Conservation (phyloP, 768 basidiomycete genomes). For the Boletus rubescentipes region DNA sequence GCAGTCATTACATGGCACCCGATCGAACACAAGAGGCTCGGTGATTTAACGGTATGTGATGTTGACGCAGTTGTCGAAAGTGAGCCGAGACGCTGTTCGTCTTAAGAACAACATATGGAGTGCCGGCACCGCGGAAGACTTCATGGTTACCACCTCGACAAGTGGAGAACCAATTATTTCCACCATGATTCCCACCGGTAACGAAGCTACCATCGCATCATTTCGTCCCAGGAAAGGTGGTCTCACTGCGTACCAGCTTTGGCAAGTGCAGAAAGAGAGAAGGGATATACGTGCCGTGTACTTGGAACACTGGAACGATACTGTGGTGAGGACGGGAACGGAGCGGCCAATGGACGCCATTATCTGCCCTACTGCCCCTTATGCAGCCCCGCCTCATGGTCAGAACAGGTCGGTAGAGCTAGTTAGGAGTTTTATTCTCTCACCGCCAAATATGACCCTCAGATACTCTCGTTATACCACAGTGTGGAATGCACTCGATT, state of each 20-base stretch:
- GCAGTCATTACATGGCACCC: conserved; percentile 73
- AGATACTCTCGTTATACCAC: conserved; percentile 55
- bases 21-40: conserved; percentile 49
- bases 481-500: conserved; percentile 73
- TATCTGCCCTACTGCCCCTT: conserved; percentile 62
- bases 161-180: conserved; percentile 56
- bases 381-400: conserved; percentile 64
- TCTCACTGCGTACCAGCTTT: conserved; percentile 58
- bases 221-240: conserved; percentile 31
- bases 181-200: conserved; percentile 42
- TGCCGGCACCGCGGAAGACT: conserved; percentile 52
- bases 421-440: neutral
- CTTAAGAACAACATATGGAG: conserved; percentile 41
- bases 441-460: neutral
- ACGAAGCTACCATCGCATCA: conserved; percentile 16
- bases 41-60: conserved; percentile 39
- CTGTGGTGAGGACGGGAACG: conserved; percentile 52
- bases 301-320: conserved; percentile 62
- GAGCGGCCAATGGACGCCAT: conserved; percentile 77
- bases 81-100: neutral
- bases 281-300: conserved; percentile 53
- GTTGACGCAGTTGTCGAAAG: conserved; percentile 7
- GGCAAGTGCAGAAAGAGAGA: conserved; percentile 59
- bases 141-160: conserved; percentile 31
- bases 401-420: conserved; percentile 42